phyloP scores from a whole-genome alignment of 2,329 filamentous ascomycete genomes.

The Aspergillus awamori region DNA sequence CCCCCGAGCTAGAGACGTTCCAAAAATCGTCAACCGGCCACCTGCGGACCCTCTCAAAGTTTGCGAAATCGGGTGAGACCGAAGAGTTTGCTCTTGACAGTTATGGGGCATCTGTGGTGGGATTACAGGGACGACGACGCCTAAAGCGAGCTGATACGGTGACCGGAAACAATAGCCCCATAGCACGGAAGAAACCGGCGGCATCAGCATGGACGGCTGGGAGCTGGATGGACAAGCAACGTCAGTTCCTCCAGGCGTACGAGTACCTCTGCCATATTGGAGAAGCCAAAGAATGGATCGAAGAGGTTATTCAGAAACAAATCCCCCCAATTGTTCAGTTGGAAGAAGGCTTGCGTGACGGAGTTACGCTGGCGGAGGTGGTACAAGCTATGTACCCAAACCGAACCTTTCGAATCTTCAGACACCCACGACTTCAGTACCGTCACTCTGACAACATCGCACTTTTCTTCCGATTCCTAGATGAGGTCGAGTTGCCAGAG shows the following conservation, averaged over 20 bases:
- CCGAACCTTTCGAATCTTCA: conserved; percentile 78
- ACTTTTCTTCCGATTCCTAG: conserved; percentile 90
- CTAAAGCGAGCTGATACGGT: conserved; percentile 70
- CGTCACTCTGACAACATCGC: conserved; percentile 98
- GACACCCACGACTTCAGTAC: conserved; percentile 81
- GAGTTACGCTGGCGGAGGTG: conserved; percentile 90
- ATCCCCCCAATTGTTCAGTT: conserved; percentile 92
- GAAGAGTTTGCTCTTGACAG: conserved; percentile 81
- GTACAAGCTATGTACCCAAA: conserved; percentile 85
- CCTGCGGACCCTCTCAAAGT: conserved; percentile 80
- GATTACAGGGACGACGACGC: conserved; percentile 79
- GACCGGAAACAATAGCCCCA: conserved; percentile 51
- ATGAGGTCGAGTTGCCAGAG: conserved; percentile 89
- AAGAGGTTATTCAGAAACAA: conserved; percentile 79
- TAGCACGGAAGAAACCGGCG: conserved; percentile 53
- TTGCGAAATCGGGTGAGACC: conserved; percentile 72
- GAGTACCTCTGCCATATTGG: conserved; percentile 99
- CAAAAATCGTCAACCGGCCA: conserved; percentile 89
- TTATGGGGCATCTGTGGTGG: conserved; percentile 81
- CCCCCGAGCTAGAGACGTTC: conserved; percentile 77
- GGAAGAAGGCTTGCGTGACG: conserved; percentile 88
- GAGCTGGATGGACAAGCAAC: conserved; percentile 99
- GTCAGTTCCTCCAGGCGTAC: conserved; percentile 94
- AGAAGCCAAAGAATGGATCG: conserved; percentile 99
- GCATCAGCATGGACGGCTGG: conserved; percentile 75